A percentile compares a stretch with the other conserved stretches of the same genome.
Conservation (phyloP, 2,329 filamentous ascomycete genomes). For the Cyphellophora europaea region DNA sequence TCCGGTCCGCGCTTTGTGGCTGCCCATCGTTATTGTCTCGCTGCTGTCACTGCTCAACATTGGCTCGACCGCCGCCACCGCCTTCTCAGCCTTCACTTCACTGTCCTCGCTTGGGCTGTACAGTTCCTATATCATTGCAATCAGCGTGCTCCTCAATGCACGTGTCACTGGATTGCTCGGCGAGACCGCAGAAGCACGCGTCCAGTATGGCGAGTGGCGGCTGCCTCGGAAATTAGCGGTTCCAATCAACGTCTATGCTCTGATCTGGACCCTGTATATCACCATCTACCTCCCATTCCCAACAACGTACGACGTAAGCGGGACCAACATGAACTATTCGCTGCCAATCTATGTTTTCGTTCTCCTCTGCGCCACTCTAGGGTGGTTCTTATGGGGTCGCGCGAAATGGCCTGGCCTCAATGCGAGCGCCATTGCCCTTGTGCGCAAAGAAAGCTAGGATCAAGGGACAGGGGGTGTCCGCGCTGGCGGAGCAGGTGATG, state of each 20-base stretch:
- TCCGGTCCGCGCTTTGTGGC: constrained; percentile 20
- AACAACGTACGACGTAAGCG: constrained; percentile 22
- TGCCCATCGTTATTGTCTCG: constrained; percentile 11
- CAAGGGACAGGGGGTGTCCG: too few relatives aligned
- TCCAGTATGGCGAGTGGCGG: constrained; percentile 22
- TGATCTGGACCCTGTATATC: constrained; percentile 24
- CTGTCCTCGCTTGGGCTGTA: constrained; percentile 15
- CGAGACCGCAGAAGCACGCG: constrained; percentile 20
- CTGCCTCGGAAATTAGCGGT: constrained; percentile 20
- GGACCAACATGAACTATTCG: constrained; percentile 32
- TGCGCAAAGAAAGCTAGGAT: too few relatives aligned
- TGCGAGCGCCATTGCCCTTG: constrained; percentile 7
- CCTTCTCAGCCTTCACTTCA: constrained; percentile 18
- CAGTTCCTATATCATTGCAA: constrained; percentile 15
- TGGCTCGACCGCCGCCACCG: constrained; percentile 18
- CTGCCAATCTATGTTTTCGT: constrained; percentile 47
- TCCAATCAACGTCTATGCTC: constrained; percentile 22
- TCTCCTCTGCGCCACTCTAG: constrained; percentile 34
- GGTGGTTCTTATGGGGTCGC: constrained; percentile 9
- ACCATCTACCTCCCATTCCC: constrained; percentile 27
- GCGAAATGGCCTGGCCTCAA: constrained; percentile 13
- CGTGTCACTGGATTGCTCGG: constrained; percentile 7
- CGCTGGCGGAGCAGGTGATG: too few relatives aligned
- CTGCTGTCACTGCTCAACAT: constrained; percentile 19
- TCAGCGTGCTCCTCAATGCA: constrained; percentile 11